Evolutionary conservation across 169 alveolate genomes (phyloP).

Genomic region (Theileria equi): DNA sequence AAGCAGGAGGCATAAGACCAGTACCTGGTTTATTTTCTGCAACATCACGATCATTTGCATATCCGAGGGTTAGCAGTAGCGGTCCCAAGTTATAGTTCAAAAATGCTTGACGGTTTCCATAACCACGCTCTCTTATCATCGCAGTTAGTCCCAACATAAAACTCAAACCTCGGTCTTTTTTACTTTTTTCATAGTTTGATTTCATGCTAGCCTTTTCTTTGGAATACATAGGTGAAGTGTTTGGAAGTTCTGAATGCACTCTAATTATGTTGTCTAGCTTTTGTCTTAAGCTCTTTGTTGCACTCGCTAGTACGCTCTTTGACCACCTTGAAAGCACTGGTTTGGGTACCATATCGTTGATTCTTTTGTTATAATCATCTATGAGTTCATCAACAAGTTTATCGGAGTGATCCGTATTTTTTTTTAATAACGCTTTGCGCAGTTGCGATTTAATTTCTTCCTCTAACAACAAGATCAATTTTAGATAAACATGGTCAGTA

Average conservation of each 20-base stretch:
- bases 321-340: constrained; percentile 33
- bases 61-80: constrained; percentile 64
- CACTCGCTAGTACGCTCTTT: not conserved
- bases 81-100: constrained; percentile 65
- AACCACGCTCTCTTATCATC: constrained; percentile 66
- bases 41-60: constrained; percentile 61
- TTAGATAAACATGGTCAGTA: constrained; percentile 17
- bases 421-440: not conserved
- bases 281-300: constrained; percentile 3
- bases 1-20: constrained; percentile 57
- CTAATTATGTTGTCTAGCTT: constrained; percentile 19
- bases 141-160: constrained; percentile 46
- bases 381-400: not conserved
- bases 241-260: constrained; percentile 18
- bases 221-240: too few species aligned
- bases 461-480: constrained; percentile 4
- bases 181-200: constrained; percentile 12
- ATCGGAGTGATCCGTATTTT: constrained; percentile 25
- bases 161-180: constrained; percentile 27
- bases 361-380: constrained; percentile 8
- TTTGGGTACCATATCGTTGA: too few species aligned
- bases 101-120: constrained; percentile 69
- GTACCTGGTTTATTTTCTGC: constrained; percentile 69
- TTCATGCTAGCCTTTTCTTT: too few species aligned
- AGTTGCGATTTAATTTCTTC: constrained; percentile 8